Base-by-base conservation (phyloP, 148 eudicot genomes). In the Linanthus parryae region DNA sequence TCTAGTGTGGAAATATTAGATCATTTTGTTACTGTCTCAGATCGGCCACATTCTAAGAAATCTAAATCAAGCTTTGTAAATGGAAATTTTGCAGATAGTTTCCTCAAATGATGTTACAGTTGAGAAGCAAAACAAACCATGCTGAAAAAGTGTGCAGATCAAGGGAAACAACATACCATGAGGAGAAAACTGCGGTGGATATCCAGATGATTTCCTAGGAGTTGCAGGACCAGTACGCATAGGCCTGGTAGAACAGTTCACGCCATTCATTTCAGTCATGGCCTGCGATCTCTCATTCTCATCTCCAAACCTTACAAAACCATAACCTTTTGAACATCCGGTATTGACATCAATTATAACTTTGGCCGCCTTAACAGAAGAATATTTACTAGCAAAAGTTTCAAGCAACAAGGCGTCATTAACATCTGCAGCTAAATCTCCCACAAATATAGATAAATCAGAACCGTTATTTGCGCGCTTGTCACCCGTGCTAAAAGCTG, bases 191-290 rank as follows among this genome's bases (percentile, higher is more conserved):
- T 73, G 75, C 19, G 83, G 97, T 44, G 80, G 95, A 76, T 86
- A 81, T 10, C 87, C 94, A 40, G 79, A 58, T 37, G 95, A 86
- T 67, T 91, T 91, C 56, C 95, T 76, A 6, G 95, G 98, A 30
- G 98, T 84, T 10, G 96, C 98, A 18, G 89, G 81, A 57, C 98
- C 98, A 67, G 87, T 79, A 4, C 98, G 78, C 98, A 92, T 92
- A 9, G 94, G 77, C 94, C 98, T 84, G 23, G 75, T 74, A 20
- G 98, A 87, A 59, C 98, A 92, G 57, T 71, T 77, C 10, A 74
- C 73, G 30, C 98, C 98, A 68, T 87, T 84, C 98, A 92, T 92
- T 49, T 92, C 96, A 71, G 72, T 73, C 96, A 92, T 81, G 13
- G 98, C 98, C 52, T 77, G 79, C 10, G 83, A 56, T 72, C 86